Percentiles rank a stretch among this genome's conserved stretches.
These are phyloP conservation scores for Trypanosoma platydactyli DNA, from an alignment of 208 protist species.

Conservation along the genomic window DNA sequence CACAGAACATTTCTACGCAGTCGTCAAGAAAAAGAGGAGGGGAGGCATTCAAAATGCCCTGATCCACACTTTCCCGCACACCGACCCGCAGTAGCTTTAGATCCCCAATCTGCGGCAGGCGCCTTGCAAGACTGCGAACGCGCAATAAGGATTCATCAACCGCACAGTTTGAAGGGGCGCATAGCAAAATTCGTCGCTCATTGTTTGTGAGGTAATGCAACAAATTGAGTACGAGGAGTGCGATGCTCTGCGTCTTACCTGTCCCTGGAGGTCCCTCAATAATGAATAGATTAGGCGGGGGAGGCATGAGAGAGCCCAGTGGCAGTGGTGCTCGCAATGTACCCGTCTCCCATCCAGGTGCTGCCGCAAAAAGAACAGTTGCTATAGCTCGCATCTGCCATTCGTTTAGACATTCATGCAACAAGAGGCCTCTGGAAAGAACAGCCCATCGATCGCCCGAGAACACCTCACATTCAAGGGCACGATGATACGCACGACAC, in stretches of 20 bases:
- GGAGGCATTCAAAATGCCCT: slow-evolving; percentile 41
- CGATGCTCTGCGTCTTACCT: slow-evolving; percentile 91
- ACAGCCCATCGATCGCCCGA: slow-evolving; percentile 8
- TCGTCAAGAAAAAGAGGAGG: slow-evolving; percentile 78
- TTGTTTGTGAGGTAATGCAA: slow-evolving; percentile 47
- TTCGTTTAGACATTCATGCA: slow-evolving; percentile 49
- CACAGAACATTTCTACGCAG: slow-evolving; percentile 13
- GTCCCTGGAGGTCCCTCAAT: slow-evolving; percentile 90
- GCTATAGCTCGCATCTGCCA: slow-evolving; percentile 68
- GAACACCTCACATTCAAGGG: slow-evolving; percentile 29
- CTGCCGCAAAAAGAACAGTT: slow-evolving; percentile 49
- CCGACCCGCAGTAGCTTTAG: slow-evolving; percentile 63
- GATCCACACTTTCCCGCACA: slow-evolving; percentile 59
- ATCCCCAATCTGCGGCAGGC: slow-evolving; percentile 19
- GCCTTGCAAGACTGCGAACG: slow-evolving; percentile 37
- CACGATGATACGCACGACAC: slow-evolving; percentile 32
- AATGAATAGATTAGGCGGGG: slow-evolving; percentile 54
- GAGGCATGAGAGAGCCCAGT: not conserved
- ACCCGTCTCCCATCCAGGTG: slow-evolving; percentile 40
- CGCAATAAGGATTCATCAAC: slow-evolving; percentile 85
- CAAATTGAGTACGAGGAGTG: slow-evolving; percentile 61
- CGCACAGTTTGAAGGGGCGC: slow-evolving; percentile 85
- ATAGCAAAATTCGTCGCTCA: slow-evolving; percentile 59
- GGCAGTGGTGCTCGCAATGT: not conserved
- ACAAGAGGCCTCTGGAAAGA: slow-evolving; percentile 31